Evolutionary conservation across 2,329 filamentous ascomycete genomes (phyloP).

Genomic region (Penicillium paneum): DNA sequence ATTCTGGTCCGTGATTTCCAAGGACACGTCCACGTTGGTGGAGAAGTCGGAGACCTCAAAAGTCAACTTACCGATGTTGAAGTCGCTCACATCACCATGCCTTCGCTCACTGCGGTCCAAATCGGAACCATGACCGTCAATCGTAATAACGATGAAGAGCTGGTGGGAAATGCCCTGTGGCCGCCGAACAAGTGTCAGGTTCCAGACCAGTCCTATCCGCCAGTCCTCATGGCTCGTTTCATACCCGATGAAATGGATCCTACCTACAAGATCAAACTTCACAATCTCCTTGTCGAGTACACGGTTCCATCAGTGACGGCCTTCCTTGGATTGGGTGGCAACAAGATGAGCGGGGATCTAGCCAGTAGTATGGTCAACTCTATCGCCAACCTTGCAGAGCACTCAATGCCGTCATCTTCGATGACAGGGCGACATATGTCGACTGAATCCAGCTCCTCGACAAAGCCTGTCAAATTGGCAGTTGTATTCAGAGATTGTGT

Average conservation of each 20-base stretch:
- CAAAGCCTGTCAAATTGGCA: slow-evolving; percentile 52
- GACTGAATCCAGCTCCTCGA: slow-evolving; percentile 21
- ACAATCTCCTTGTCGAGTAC: slow-evolving; percentile 84
- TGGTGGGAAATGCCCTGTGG: slow-evolving; percentile 62
- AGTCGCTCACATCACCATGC: slow-evolving; percentile 76
- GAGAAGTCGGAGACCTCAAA: slow-evolving; percentile 64
- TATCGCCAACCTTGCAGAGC: slow-evolving; percentile 69
- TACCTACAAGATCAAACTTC: slow-evolving; percentile 79
- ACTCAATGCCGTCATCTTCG: slow-evolving; percentile 10
- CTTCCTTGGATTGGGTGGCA: slow-evolving; percentile 66
- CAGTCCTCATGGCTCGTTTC: slow-evolving; percentile 81
- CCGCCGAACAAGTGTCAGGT: slow-evolving; percentile 27
- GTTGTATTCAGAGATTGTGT: slow-evolving; percentile 77
- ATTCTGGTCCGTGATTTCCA: slow-evolving; percentile 63
- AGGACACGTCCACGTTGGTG: slow-evolving; percentile 61
- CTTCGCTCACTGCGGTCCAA: slow-evolving; percentile 76
- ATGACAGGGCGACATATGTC: slow-evolving; percentile 16
- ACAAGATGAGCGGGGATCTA: slow-evolving; percentile 68
- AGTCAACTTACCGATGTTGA: slow-evolving; percentile 63
- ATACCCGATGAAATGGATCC: slow-evolving; percentile 95
- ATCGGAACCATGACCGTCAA: slow-evolving; percentile 60
- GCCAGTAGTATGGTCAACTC: slow-evolving; percentile 74
- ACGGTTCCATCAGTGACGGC: slow-evolving; percentile 79
- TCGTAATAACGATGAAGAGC: slow-evolving; percentile 66
- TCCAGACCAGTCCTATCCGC: slow-evolving; percentile 30